A percentile compares a stretch with the other conserved stretches of the same genome.
Evolutionary conservation across 352 stramenopile genomes (phyloP).

Genomic region (Phytophthora litchii): DNA sequence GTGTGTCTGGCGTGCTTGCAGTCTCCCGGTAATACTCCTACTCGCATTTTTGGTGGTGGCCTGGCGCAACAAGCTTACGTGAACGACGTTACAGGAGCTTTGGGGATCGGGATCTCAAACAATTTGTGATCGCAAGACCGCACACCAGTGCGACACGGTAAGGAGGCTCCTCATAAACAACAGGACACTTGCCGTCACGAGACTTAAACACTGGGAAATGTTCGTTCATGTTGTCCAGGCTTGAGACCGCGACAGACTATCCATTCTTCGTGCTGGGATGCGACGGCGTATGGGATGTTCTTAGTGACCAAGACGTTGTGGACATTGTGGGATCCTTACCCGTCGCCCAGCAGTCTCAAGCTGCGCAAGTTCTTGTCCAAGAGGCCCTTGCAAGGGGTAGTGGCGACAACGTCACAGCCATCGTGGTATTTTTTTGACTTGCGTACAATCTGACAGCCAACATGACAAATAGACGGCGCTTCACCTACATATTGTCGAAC

Average conservation of each 20-base stretch:
- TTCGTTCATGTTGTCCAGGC: constrained; percentile 25
- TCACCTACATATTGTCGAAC: constrained; percentile 7
- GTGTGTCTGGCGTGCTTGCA: constrained; percentile 73
- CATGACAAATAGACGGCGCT: constrained; percentile 8
- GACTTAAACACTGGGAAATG: background rate
- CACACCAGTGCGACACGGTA: constrained; percentile 53
- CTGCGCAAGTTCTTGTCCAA: constrained; percentile 61
- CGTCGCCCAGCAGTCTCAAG: constrained; percentile 40
- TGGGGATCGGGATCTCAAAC: constrained; percentile 75
- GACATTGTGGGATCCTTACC: constrained; percentile 58
- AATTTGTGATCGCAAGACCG: constrained; percentile 65
- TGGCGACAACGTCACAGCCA: constrained; percentile 78
- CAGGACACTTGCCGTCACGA: background rate
- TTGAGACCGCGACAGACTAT: constrained; percentile 52
- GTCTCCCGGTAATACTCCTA: constrained; percentile 59
- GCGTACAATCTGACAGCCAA: background rate
- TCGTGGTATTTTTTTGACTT: constrained; percentile 74
- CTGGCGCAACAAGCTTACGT: constrained; percentile 8
- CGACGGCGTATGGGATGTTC: constrained; percentile 82
- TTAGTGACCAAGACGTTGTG: constrained; percentile 75
- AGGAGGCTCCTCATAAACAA: background rate
- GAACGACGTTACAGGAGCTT: constrained; percentile 64
- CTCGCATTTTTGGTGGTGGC: background rate
- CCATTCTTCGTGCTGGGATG: constrained; percentile 79
- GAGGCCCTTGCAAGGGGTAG: constrained; percentile 60